Conservation (phyloP, 2,329 filamentous ascomycete species). For the Aspergillus pseudoterreus region DNA sequence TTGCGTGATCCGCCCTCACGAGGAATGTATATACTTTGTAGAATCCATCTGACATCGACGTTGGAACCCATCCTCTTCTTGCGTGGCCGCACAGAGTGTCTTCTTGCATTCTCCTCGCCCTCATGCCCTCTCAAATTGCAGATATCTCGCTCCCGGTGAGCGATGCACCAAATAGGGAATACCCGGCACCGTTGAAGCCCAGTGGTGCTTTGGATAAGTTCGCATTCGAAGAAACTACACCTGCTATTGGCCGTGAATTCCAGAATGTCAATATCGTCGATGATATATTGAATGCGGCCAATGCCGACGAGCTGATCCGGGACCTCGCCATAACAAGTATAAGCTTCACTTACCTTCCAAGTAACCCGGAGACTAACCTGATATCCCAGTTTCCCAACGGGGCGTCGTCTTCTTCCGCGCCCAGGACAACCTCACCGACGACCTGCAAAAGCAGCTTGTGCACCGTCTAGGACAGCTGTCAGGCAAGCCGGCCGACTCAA, state of each 20-base stretch:
- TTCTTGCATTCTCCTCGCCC: background rate
- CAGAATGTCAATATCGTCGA: conserved; percentile 45
- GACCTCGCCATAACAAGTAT: conserved; percentile 66
- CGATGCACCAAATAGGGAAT: background rate
- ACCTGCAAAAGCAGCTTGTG: conserved; percentile 63
- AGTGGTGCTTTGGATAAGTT: conserved; percentile 39
- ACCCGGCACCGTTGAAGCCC: conserved; percentile 23
- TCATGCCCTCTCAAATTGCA: background rate
- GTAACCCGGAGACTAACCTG: background rate
- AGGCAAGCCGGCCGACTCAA: conserved; percentile 56
- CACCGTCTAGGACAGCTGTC: conserved; percentile 57
- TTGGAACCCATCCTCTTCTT: background rate
- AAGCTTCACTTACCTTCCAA: conserved; percentile 8
- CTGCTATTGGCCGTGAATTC: conserved; percentile 42
- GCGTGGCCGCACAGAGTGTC: too few species aligned
- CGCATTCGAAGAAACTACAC: conserved; percentile 41
- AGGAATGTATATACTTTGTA: too few species aligned
- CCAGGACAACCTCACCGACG: conserved; percentile 59
- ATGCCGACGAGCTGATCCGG: conserved; percentile 60
- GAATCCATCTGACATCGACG: background rate
- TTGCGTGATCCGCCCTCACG: too few species aligned
- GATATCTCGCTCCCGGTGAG: background rate
- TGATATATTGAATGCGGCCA: conserved; percentile 53
- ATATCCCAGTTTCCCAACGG: conserved; percentile 57
- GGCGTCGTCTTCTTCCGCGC: conserved; percentile 69